phyloP scores from a whole-genome alignment of 2,329 filamentous ascomycete species.

The Orbilia javanica region DNA sequence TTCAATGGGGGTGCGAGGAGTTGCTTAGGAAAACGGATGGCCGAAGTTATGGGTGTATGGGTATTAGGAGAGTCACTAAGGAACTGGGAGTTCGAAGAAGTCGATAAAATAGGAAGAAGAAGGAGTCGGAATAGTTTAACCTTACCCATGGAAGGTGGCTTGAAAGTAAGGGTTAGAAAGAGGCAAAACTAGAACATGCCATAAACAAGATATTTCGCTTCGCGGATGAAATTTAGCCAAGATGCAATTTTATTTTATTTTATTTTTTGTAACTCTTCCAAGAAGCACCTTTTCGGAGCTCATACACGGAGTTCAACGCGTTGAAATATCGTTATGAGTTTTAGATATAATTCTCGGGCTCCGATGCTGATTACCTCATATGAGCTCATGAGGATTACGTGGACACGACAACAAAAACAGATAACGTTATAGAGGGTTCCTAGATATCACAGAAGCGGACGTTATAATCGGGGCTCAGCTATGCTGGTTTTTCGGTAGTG shows the following conservation, averaged over 20 bases:
- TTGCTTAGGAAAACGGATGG: slow-evolving; percentile 54
- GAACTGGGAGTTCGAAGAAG: slow-evolving; percentile 53
- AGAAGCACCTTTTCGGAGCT: not conserved
- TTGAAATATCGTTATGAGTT: slow-evolving; percentile 6
- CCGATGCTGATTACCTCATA: not conserved
- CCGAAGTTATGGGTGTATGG: slow-evolving; percentile 56
- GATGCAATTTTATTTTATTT: not conserved
- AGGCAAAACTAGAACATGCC: slow-evolving; percentile 4
- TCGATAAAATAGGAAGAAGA: slow-evolving; percentile 49
- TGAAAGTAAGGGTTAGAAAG: slow-evolving; percentile 46
- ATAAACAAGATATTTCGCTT: not conserved
- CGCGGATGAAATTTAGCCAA: not conserved
- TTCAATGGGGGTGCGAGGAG: slow-evolving; percentile 57
- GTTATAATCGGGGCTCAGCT: slow-evolving; percentile 27
- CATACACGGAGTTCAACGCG: not conserved
- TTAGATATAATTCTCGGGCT: not conserved
- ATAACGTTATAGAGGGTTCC: slow-evolving; percentile 10
- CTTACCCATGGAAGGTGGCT: slow-evolving; percentile 51
- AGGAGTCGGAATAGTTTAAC: slow-evolving; percentile 56
- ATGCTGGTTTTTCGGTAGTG: not conserved
- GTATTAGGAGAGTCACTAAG: slow-evolving; percentile 50
- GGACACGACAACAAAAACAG: not conserved
- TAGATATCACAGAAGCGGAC: not conserved
- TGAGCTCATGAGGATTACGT: slow-evolving; percentile 35
- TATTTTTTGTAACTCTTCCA: not conserved